phyloP scores from a whole-genome alignment of 495 filamentous ascomycete genomes.

The Penicillium manginii region DNA sequence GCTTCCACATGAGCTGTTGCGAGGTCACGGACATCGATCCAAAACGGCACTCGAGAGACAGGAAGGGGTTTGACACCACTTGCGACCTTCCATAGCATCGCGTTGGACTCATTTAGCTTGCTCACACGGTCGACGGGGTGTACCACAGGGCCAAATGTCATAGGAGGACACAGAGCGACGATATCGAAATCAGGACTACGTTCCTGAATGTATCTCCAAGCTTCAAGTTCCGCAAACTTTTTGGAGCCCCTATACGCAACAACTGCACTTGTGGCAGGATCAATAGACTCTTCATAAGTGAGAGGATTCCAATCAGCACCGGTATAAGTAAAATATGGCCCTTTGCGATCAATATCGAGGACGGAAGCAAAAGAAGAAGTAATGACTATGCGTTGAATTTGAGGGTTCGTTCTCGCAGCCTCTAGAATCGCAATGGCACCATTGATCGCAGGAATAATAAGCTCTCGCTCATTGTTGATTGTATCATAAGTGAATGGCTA shows the following conservation, averaged over 20 bases:
- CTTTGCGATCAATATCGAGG: background rate
- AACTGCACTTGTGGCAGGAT: constrained; percentile 1
- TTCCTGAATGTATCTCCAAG: constrained; percentile 1
- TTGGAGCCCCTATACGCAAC: constrained; percentile 1
- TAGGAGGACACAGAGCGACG: background rate
- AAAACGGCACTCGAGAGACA: background rate
- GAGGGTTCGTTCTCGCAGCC: background rate
- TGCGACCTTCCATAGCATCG: constrained; percentile 2
- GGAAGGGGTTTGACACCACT: background rate
- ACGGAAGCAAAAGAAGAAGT: constrained; percentile 8
- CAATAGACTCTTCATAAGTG: constrained; percentile 2
- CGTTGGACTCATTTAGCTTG: background rate
- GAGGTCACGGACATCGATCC: constrained; percentile 7
- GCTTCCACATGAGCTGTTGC: background rate
- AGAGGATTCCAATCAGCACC: constrained; percentile 10
- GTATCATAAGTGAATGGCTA: constrained; percentile 6
- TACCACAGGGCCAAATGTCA: constrained; percentile 2
- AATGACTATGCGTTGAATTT: background rate
- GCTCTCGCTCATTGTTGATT: constrained; percentile 4
- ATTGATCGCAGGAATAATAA: constrained; percentile 3
- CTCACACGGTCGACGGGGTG: background rate
- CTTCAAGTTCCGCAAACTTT: constrained; percentile 1
- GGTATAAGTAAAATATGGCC: constrained; percentile 3
- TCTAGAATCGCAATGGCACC: background rate
- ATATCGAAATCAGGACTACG: background rate